Base-by-base conservation (phyloP, 1,284 basidiomycete species). In the Bjerkandera adusta region DNA sequence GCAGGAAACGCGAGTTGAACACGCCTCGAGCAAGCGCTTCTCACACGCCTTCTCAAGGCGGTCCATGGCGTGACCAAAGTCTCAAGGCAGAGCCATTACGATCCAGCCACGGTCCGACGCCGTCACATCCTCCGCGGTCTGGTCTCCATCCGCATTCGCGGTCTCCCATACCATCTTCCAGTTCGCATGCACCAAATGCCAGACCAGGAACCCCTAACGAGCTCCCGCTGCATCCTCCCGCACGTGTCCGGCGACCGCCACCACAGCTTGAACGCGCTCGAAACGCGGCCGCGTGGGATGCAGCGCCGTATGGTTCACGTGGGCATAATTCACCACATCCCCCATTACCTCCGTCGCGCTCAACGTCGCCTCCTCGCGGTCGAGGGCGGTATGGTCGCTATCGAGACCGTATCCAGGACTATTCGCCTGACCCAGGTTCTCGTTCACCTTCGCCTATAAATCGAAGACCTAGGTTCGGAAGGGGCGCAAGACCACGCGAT, bases 381-480 rank as follows among this genome's bases (percentile, higher is more conserved):
- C 49, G 40, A 3, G 40, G 50, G 20, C 18, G 27, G 1, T 47
- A 36, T n/a, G n/a, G n/a, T n/a, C n/a, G 33, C 12, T 21, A 37
- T 29, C 16, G 45, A 20, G 52, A 48, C 1, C 48, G 49, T 30
- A 56, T 57, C 29, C 41, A 47, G 13, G 48, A 43, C 15, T 33
- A 53, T 29, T 48, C 58, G 24, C 53, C 60, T 2, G 51, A 55
- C 5, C 51, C 54, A n/a, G 60, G 57, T 4, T 73, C 75, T 4
- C 66, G 73, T 16, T 77, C 76, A 0, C 75, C 73, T 3, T 76
- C 75, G 5, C 77, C 74, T 1, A 66, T 69, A 11, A 63, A 70
- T 18, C 64, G 67, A 43, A 66, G 68, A 18, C 66, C 65, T 0
- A 60, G 68, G 16, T 58, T 59, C 20, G 61, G 62, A n/a, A 56